These are phyloP conservation scores for Aurifilum marmelostoma DNA, from an alignment of 2,329 filamentous ascomycete species.

Conservation along the genomic window DNA sequence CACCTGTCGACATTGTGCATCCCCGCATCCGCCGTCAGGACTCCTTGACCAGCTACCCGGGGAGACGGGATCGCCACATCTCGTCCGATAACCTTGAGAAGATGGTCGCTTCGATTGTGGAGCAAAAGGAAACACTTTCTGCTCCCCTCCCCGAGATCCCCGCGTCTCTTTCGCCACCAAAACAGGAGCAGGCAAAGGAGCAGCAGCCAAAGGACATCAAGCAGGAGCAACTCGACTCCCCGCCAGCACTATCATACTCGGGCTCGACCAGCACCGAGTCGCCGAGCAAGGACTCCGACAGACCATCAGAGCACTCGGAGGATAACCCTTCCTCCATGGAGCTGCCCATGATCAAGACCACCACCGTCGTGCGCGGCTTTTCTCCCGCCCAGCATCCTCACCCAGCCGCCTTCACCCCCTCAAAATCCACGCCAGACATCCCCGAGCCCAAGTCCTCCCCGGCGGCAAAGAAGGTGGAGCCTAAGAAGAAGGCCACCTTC, in stretches of 20 bases:
- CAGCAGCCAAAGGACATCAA: not conserved
- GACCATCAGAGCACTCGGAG: conserved; percentile 49
- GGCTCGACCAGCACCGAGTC: conserved; percentile 49
- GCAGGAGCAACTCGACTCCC: conserved; percentile 34
- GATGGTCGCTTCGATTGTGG: conserved; percentile 91
- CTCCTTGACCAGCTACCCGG: conserved; percentile 70
- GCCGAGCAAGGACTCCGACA: conserved; percentile 65
- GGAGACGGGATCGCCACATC: conserved; percentile 81
- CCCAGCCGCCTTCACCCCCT: conserved; percentile 49
- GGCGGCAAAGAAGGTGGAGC: conserved; percentile 68
- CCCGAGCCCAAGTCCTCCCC: conserved; percentile 63
- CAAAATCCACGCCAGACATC: conserved; percentile 54
- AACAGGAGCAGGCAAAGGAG: conserved; percentile 40
- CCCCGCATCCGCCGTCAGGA: conserved; percentile 73
- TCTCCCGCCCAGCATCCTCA: conserved; percentile 70
- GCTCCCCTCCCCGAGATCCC: conserved; percentile 53
- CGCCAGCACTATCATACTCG: conserved; percentile 43
- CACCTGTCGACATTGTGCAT: conserved; percentile 61
- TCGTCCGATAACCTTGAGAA: conserved; percentile 92
- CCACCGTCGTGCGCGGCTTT: conserved; percentile 83
- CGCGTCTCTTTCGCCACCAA: conserved; percentile 44
- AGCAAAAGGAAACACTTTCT: conserved; percentile 73
- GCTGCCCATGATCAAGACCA: conserved; percentile 55
- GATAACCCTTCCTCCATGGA: conserved; percentile 44
- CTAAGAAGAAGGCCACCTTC: conserved; percentile 68